Base-by-base conservation (phyloP, 1,284 basidiomycete genomes). In the Leccinum fallax region DNA sequence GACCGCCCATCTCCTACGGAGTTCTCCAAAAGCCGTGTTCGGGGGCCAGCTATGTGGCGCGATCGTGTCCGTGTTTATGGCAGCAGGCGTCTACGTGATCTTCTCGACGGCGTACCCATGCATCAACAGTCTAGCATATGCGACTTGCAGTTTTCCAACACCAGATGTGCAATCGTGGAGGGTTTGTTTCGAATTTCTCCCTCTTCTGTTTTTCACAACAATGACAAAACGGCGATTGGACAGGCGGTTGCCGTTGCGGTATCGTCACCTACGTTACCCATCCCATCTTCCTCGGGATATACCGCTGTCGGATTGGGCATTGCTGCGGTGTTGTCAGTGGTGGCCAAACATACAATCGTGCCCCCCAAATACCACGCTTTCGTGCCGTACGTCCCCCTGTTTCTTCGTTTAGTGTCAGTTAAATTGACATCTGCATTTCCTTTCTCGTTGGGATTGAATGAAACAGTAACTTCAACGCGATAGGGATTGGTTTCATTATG, bases 61-160 rank as follows among this genome's bases (percentile, higher is more conserved):
- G n/a, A 59, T 67, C 32, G 60, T 66, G 15, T 65, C 67, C 53
- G 51, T 66, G 2, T 65, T 69, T 38, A 63, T 69, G 66, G 48
- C 57, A 38, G 68, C 55, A 8, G 63, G 68, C 15, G 48, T 63
- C 48, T 63, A 66, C n/a, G 32, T 67, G 48, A 49, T 66, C 10
- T 88, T 88, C 78, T 83, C 83, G 62, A 85, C 83, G 65, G 86
- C 87, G 8, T 81, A 84, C 51, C 88, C 87, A 21, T 91, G 88
- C 72, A 90, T 91, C 72, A 76, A 85, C 58, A 66, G 78, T 62
- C 65, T 78, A 10, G 62, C 32, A 4, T 72, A 62, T 38, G 32
- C 57, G 13, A 65, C 61, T 4, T 73, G 64, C 51, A 61, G 62
- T 59, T 73, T 68, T 51, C 69, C 71, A 21, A 63, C 53, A 9